Conservation (phyloP, 768 basidiomycete genomes). For the Gautieria morchelliformis region DNA sequence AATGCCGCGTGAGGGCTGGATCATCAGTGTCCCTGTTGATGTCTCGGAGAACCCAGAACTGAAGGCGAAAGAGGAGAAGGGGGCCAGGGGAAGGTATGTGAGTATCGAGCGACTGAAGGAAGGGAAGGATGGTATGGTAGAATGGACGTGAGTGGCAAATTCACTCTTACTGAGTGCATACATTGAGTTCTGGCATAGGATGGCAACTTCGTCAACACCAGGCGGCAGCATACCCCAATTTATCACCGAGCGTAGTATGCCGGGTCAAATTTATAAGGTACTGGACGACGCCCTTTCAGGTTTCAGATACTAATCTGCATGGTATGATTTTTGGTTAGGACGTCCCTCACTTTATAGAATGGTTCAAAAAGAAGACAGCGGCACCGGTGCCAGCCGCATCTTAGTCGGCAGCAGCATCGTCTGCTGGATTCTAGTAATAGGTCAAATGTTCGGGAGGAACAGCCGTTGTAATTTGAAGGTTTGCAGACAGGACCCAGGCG, state of each 20-base stretch:
- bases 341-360: conserved; percentile 62
- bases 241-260: conserved; percentile 50
- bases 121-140: conserved; percentile 50
- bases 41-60: conserved; percentile 41
- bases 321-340: conserved; percentile 34
- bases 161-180: not conserved
- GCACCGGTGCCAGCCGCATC: no score
- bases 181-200: conserved; percentile 17
- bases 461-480: no score
- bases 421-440: no score
- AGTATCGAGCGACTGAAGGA: conserved; percentile 59
- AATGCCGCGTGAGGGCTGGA: conserved; percentile 44
- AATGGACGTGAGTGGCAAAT: conserved; percentile 42
- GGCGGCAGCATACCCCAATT: conserved; percentile 63
- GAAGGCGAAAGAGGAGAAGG: conserved; percentile 52
- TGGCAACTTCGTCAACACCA: conserved; percentile 69
- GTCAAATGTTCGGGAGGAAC: no score
- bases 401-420: no score
- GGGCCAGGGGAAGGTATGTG: conserved; percentile 57
- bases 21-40: conserved; percentile 45
- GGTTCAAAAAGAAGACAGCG: conserved; percentile 33
- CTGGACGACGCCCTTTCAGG: not conserved
- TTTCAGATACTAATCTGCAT: not conserved
- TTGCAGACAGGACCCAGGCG: no score
- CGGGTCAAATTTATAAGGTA: conserved; percentile 55